phyloP scores from a whole-genome alignment of 306 rosid species.

The Lablab purpureus region DNA sequence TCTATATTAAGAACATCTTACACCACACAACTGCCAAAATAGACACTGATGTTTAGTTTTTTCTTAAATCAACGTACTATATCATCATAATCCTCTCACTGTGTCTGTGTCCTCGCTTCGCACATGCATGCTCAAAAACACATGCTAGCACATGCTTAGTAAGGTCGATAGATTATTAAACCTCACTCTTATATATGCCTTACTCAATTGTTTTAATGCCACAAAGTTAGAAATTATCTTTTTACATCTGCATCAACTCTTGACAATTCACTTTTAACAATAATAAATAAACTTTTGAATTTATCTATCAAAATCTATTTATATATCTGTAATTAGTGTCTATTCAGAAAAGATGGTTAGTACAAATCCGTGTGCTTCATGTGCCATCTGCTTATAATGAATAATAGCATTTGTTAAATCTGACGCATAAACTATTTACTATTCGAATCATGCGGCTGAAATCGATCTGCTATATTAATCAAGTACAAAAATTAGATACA shows the following conservation, averaged over 20 bases:
- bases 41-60: conserved; percentile 17
- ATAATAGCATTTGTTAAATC: not conserved
- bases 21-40: not conserved
- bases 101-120: conserved; percentile 36
- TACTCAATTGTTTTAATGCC: not conserved
- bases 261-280: too few species aligned
- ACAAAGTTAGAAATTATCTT: not conserved
- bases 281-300: too few species aligned
- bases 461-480: not conserved
- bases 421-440: not conserved
- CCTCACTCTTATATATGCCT: not conserved
- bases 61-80: conserved; percentile 17
- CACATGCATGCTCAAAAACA: conserved; percentile 34
- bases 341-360: not conserved
- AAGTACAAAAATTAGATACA: conserved; percentile 9
- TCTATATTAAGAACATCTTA: conserved; percentile 5
- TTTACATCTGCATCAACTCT: not conserved
- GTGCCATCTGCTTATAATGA: not conserved
- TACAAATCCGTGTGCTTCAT: not conserved
- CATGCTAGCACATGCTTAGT: conserved; percentile 43
- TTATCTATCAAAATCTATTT: too few species aligned
- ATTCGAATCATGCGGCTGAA: not conserved
- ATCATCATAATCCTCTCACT: conserved; percentile 7
- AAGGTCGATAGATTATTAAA: conserved; percentile 12
- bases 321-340: not conserved